phyloP scores from a whole-genome alignment of 345 rosid genomes.

The Eucalyptus erythrocorys region DNA sequence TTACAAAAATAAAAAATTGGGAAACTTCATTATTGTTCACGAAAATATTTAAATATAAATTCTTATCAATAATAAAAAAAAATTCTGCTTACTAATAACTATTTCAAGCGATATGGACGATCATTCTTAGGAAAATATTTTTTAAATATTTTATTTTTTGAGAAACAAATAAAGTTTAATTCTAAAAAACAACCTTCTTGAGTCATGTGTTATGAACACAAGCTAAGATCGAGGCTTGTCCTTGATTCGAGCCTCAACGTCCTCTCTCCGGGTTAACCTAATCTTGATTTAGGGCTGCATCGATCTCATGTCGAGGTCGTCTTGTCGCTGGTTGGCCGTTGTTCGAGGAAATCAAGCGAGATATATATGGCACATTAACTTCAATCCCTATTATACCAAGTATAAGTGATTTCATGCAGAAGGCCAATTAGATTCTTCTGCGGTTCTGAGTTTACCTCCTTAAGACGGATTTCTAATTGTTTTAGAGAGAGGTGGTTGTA shows the following conservation, averaged over 20 bases:
- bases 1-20: neutral
- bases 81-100: neutral
- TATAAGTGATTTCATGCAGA: neutral
- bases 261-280: neutral
- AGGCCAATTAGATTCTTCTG: neutral
- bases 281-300: neutral
- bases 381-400: neutral
- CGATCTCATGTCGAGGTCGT: neutral
- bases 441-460: neutral
- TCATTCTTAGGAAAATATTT: neutral
- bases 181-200: neutral
- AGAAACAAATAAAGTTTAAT: neutral
- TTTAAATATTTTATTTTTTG: neutral
- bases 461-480: neutral
- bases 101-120: accelerated
- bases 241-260: neutral
- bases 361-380: neutral
- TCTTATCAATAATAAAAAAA: neutral
- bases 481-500: neutral
- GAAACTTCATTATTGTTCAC: neutral
- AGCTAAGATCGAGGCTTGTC: neutral
- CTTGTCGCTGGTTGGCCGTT: neutral
- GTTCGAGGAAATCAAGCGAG: neutral
- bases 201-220: neutral
- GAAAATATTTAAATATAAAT: neutral